Conservation (phyloP, 1,284 basidiomycete species). For the Leccinum subspadiceum region DNA sequence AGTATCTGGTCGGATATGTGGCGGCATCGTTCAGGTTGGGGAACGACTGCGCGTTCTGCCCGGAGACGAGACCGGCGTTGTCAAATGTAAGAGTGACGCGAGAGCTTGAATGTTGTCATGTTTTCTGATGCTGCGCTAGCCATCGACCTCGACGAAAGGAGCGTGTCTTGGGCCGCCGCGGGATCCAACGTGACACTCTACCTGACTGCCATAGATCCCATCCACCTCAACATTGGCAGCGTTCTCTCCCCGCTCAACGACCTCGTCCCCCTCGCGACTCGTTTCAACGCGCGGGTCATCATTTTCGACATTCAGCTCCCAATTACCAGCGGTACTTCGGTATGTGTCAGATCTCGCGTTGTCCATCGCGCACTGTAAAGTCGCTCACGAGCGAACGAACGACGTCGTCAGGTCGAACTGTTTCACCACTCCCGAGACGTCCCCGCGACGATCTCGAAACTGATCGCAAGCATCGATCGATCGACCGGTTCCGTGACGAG, state of each 20-base stretch:
- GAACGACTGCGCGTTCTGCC: slow-evolving; percentile 86
- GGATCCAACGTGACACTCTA: slow-evolving; percentile 89
- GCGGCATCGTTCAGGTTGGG: slow-evolving; percentile 90
- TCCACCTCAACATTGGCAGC: slow-evolving; percentile 84
- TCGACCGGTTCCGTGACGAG: slow-evolving; percentile 75
- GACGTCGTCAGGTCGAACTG: slow-evolving; percentile 68
- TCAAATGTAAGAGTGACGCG: slow-evolving; percentile 60
- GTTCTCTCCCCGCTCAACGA: slow-evolving; percentile 80
- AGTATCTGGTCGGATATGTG: slow-evolving; percentile 84
- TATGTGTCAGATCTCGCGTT: slow-evolving; percentile 36
- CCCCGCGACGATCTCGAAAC: slow-evolving; percentile 81
- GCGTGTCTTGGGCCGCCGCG: slow-evolving; percentile 84
- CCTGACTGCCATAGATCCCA: slow-evolving; percentile 81
- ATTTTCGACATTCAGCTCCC: slow-evolving; percentile 93
- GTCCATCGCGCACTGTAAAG: not conserved
- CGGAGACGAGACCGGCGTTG: slow-evolving; percentile 85
- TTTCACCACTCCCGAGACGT: slow-evolving; percentile 95
- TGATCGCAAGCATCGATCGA: slow-evolving; percentile 78
- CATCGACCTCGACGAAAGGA: slow-evolving; percentile 83
- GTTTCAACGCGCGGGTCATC: slow-evolving; percentile 86
- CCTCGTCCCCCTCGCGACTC: slow-evolving; percentile 71
- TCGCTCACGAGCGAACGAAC: not conserved
- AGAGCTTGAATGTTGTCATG: slow-evolving; percentile 1
- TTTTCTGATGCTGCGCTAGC: slow-evolving; percentile 45
- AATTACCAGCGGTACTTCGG: slow-evolving; percentile 83